phyloP scores from a whole-genome alignment of 495 filamentous ascomycete genomes.

The Daldinia concentrica region DNA sequence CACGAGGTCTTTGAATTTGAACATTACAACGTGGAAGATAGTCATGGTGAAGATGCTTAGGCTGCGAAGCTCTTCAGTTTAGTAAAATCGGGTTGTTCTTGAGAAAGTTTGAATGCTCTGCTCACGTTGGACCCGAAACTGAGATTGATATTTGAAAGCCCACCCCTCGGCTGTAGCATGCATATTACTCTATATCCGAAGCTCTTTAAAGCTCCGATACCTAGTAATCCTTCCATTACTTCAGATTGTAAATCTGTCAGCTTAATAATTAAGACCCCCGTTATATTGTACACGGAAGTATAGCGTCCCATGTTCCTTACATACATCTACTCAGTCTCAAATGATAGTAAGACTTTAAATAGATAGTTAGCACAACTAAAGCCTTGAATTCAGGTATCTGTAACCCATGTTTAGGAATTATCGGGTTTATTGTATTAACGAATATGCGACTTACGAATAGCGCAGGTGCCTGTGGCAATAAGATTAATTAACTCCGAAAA shows the following conservation, averaged over 20 bases:
- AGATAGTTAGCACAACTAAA: too few relatives aligned
- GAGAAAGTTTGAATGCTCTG: neutral
- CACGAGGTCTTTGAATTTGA: neutral
- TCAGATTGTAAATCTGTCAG: neutral
- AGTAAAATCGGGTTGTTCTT: neutral
- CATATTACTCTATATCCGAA: neutral
- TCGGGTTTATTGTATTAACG: neutral
- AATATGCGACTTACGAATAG: neutral
- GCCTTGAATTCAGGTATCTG: neutral
- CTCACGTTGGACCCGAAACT: neutral
- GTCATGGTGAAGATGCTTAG: neutral
- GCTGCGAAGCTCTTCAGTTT: neutral
- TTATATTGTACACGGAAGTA: neutral
- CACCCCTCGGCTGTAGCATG: neutral
- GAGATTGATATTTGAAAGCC: neutral
- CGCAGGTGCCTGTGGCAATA: neutral
- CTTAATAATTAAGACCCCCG: neutral
- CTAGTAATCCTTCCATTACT: neutral
- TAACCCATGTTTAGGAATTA: neutral
- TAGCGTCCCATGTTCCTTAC: neutral
- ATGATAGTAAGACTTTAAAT: too few relatives aligned
- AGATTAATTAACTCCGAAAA: neutral
- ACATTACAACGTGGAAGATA: neutral
- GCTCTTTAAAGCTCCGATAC: neutral
- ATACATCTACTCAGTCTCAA: neutral